These are phyloP conservation scores for Phytophthora citricola DNA, from an alignment of 352 stramenopile genomes.

Conservation along the genomic window DNA sequence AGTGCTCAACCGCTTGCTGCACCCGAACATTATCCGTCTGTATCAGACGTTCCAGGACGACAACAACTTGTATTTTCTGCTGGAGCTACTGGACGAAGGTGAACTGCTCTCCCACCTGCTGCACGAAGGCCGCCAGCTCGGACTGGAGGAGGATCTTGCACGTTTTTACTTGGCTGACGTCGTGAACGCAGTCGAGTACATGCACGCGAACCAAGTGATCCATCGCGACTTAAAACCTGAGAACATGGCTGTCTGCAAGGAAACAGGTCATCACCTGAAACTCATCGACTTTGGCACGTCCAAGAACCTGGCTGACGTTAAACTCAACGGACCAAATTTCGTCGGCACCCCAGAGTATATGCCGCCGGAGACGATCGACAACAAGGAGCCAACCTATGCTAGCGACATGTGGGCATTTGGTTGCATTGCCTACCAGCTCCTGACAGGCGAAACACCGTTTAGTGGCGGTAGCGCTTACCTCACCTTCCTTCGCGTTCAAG, in stretches of 20 bases:
- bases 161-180: conserved; percentile 91
- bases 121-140: conserved; percentile 75
- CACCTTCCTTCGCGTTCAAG: conserved; percentile 79
- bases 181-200: conserved; percentile 93
- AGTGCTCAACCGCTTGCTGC: conserved; percentile 88
- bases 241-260: conserved; percentile 92
- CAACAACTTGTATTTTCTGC: conserved; percentile 95
- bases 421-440: conserved; percentile 79
- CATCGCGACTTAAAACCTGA: conserved; percentile 96
- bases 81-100: conserved; percentile 92
- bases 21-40: conserved; percentile 94
- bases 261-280: conserved; percentile 62
- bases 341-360: conserved; percentile 92
- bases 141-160: conserved; percentile 77
- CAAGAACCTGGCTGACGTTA: conserved; percentile 66
- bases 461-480: conserved; percentile 80
- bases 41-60: conserved; percentile 98
- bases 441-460: conserved; percentile 84
- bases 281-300: conserved; percentile 89
- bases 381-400: conserved; percentile 65
- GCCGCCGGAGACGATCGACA: conserved; percentile 86
- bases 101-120: conserved; percentile 95
- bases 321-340: conserved; percentile 86
- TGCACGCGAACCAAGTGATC: conserved; percentile 93
- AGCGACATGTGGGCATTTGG: conserved; percentile 84